Evolutionary conservation across 1,284 basidiomycete species (phyloP).

Genomic region (Cystobasidiaceae sp.): DNA sequence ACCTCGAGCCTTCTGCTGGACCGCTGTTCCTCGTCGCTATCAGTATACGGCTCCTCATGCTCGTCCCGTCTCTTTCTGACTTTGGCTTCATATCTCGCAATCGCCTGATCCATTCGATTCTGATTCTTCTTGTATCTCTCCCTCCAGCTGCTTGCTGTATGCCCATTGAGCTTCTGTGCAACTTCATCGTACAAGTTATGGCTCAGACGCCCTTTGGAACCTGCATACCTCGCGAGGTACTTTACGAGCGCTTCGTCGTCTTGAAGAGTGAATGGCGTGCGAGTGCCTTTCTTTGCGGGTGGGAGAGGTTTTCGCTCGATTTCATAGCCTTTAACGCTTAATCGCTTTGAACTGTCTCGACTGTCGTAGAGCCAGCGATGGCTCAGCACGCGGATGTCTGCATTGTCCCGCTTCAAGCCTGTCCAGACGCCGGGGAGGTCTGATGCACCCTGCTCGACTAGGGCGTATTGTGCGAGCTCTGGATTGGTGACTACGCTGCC

Average conservation of each 20-base stretch:
- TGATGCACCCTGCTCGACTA: slow-evolving; percentile 18
- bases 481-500: background rate
- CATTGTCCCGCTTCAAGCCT: slow-evolving; percentile 1
- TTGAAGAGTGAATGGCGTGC: slow-evolving; percentile 17
- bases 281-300: slow-evolving; percentile 18
- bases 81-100: background rate
- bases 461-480: slow-evolving; percentile 15
- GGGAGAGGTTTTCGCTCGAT: slow-evolving; percentile 4
- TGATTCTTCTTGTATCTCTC: slow-evolving; percentile 25
- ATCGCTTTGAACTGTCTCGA: background rate
- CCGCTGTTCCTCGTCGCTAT: background rate
- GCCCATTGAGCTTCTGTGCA: background rate
- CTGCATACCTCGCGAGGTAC: slow-evolving; percentile 4
- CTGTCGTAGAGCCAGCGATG: slow-evolving; percentile 21
- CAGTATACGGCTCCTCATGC: slow-evolving; percentile 7
- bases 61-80: slow-evolving; percentile 11
- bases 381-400: slow-evolving; percentile 14
- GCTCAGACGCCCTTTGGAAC: background rate
- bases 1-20: background rate
- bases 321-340: background rate
- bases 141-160: slow-evolving; percentile 18
- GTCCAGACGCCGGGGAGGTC: slow-evolving; percentile 9
- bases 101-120: background rate
- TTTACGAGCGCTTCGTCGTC: slow-evolving; percentile 20
- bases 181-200: slow-evolving; percentile 10